These are phyloP conservation scores for Testicularia cyperi DNA, from an alignment of 1,284 basidiomycete genomes.

Conservation along the genomic window DNA sequence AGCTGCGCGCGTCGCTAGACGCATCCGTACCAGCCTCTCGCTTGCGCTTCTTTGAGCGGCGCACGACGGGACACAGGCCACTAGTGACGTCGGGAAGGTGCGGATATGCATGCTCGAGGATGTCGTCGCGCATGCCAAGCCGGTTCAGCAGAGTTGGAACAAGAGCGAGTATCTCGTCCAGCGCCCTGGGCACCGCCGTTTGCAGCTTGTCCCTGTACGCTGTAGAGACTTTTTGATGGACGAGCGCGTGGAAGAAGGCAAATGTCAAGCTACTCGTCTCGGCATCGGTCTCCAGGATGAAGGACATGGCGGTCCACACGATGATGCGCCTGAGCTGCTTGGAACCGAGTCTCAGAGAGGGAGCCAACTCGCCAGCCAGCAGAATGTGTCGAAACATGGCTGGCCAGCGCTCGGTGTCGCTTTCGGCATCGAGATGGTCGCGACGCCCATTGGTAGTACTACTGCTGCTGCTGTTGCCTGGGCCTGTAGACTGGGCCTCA, in stretches of 20 bases:
- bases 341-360: slow-evolving; percentile 6
- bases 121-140: slow-evolving; percentile 9
- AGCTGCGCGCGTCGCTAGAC: not conserved
- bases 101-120: slow-evolving; percentile 17
- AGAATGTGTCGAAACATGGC: slow-evolving; percentile 5
- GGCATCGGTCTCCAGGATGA: slow-evolving; percentile 8
- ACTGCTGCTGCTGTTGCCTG: slow-evolving; percentile 8
- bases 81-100: slow-evolving; percentile 8
- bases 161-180: slow-evolving; percentile 3
- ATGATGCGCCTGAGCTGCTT: slow-evolving; percentile 13
- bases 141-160: slow-evolving; percentile 13
- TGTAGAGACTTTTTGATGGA: not conserved
- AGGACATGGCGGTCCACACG: slow-evolving; percentile 14
- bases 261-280: slow-evolving; percentile 3
- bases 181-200: slow-evolving; percentile 1
- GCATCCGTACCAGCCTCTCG: not conserved
- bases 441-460: not conserved
- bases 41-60: slow-evolving; percentile 3
- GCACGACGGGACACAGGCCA: slow-evolving; percentile 3
- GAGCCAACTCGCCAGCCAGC: slow-evolving; percentile 8
- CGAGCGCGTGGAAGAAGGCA: slow-evolving; percentile 6
- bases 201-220: slow-evolving; percentile 2
- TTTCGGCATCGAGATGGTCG: not conserved
- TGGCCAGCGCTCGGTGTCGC: slow-evolving; percentile 2
- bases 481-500: too few relatives aligned